phyloP scores from a whole-genome alignment of 2,329 filamentous ascomycete genomes.

The Zarea fungicola region DNA sequence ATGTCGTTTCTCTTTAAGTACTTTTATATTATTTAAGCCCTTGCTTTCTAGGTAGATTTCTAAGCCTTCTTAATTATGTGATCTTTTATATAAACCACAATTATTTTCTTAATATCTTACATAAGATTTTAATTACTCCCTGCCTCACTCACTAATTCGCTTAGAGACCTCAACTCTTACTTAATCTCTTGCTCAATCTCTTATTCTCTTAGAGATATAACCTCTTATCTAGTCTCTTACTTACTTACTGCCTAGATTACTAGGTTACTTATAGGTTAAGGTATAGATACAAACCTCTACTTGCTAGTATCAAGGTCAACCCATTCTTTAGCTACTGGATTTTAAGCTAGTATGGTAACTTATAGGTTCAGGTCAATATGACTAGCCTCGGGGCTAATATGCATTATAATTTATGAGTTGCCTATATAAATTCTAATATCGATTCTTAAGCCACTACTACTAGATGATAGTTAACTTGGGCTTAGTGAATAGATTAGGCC shows the following conservation, averaged over 20 bases:
- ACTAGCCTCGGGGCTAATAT: slow-evolving; percentile 3
- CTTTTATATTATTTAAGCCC: background rate
- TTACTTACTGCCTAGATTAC: background rate
- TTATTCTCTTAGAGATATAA: background rate
- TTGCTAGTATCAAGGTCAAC: background rate
- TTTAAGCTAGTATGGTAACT: background rate
- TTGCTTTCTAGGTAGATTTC: slow-evolving; percentile 3
- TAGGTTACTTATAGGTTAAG: background rate
- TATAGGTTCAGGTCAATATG: background rate
- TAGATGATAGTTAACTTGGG: background rate
- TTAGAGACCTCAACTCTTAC: background rate
- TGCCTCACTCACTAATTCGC: background rate
- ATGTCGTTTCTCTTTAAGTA: slow-evolving; percentile 1
- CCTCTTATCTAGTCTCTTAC: background rate
- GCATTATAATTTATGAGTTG: slow-evolving; percentile 8
- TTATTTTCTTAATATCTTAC: background rate
- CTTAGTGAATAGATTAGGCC: slow-evolving; percentile 5
- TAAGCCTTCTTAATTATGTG: background rate
- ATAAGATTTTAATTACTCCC: background rate
- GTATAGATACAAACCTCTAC: background rate
- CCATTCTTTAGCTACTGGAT: background rate
- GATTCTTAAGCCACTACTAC: background rate
- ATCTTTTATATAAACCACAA: background rate
- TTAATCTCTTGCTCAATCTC: background rate
- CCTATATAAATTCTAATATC: slow-evolving; percentile 4